Base-by-base conservation (phyloP, 805 yeast species). In the Yarrowia sp. region DNA sequence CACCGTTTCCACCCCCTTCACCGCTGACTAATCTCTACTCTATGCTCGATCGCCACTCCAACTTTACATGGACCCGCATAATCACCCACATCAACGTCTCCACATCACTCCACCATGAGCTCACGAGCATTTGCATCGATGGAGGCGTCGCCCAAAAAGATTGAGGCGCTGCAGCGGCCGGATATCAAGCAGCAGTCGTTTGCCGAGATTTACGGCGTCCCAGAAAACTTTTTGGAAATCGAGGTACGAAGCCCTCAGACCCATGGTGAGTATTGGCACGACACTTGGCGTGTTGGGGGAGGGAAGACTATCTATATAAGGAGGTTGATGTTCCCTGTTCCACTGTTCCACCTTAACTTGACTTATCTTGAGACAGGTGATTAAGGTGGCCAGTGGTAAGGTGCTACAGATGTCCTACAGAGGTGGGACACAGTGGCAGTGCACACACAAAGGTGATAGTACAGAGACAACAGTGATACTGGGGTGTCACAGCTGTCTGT, bases 191-290 rank as follows among this genome's bases (percentile, higher is more conserved):
- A 80, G 66, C 93, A 88, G 74, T 81, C 90, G 3, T 87, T 86
- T 74, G 89, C 85, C 68, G 96, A 91, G 71, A 82, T 89, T 47
- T 95, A 95, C 73, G 97, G 96, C 0, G 96, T 89, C 71, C 98
- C 98, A 0, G 98, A 95, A 75, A 90, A 91, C 76, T 90, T 92
- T 72, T 81, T 93, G 44, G 99, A 93, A 76, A 86, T 95, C 39
- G 98, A 92, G 75, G 96, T 82, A 58, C 79, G 83, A 32, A 87
- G 87, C 73, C 96, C 96, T 10, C 84, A 85, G 68, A 90, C 96
- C 0, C 96, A 90, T 71, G 84, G 84, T 65, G 51, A 58, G 50
- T 58, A 33, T 5, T 5, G 18, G 28, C 3, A 17, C 13, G 44
- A 14, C 32, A 28, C n/a, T n/a, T 44, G 35, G 7, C 15, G 22